Conservation (phyloP, 208 protist species). For the Herpetomonas samuelpessoai region DNA sequence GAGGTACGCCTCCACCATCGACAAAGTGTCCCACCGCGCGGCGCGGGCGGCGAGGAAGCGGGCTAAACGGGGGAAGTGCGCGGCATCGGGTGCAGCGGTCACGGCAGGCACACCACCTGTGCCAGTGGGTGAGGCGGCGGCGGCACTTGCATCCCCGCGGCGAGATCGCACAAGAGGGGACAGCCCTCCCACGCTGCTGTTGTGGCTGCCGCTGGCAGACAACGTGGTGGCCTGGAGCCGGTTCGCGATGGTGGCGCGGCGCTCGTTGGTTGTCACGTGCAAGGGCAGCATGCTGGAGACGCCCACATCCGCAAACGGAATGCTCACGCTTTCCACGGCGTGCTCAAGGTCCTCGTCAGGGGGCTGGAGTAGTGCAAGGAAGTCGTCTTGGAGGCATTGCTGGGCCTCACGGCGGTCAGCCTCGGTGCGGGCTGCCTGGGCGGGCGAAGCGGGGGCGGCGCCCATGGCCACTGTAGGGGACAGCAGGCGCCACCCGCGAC, state of each 20-base stretch:
- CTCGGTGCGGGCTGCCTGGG: constrained; percentile 3
- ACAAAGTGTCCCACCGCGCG: constrained; percentile 31
- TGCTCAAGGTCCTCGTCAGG: constrained; percentile 32
- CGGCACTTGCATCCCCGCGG: too few relatives aligned
- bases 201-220: constrained; percentile 25
- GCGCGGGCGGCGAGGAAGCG: constrained; percentile 26
- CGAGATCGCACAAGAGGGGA: too few relatives aligned
- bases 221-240: constrained; percentile 22
- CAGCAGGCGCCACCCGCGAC: constrained; percentile 70
- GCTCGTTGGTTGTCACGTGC: constrained; percentile 70
- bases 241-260: constrained; percentile 33
- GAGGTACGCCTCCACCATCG: constrained; percentile 38
- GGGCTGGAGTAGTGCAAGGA: constrained; percentile 56
- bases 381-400: constrained; percentile 43
- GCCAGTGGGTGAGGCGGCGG: background rate
- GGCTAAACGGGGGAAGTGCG: constrained; percentile 44
- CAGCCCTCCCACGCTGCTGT: too few relatives aligned
- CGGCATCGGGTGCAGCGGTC: constrained; percentile 20
- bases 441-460: background rate
- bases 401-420: constrained; percentile 34
- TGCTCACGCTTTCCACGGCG: constrained; percentile 23
- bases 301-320: constrained; percentile 24
- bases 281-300: constrained; percentile 58
- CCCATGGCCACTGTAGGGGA: background rate
- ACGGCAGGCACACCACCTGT: constrained; percentile 13